These are phyloP conservation scores for Malus sylvestris DNA, from an alignment of 306 rosid species.

Conservation along the genomic window DNA sequence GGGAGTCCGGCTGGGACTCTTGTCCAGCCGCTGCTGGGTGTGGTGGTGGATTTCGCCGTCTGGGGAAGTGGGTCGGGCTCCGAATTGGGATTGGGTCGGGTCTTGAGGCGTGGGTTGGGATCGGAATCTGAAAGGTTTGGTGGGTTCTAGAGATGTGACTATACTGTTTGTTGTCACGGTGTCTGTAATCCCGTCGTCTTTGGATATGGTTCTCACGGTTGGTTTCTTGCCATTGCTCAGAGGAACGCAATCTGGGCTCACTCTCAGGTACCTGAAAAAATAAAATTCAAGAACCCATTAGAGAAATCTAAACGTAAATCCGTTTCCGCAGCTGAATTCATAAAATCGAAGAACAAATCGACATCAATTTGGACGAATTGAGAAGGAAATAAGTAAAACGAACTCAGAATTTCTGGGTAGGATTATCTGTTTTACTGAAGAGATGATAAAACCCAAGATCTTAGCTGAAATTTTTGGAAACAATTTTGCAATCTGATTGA, in stretches of 20 bases:
- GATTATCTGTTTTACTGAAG: not conserved
- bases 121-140: slow-evolving; percentile 40
- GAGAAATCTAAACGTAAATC: not conserved
- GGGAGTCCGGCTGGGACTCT: slow-evolving; percentile 31
- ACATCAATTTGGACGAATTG: not conserved
- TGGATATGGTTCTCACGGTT: slow-evolving; percentile 15
- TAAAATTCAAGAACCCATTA: not conserved
- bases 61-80: slow-evolving; percentile 10
- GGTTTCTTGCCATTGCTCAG: slow-evolving; percentile 33
- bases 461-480: not conserved
- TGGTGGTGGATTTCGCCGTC: slow-evolving; percentile 11
- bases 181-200: not conserved
- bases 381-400: not conserved
- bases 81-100: slow-evolving; percentile 13
- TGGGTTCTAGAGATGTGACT: slow-evolving; percentile 18
- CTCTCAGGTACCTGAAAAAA: slow-evolving; percentile 33
- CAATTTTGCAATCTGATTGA: not conserved
- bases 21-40: slow-evolving; percentile 13
- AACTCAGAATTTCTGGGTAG: not conserved
- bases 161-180: not conserved
- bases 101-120: slow-evolving; percentile 24
- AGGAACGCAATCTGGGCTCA: slow-evolving; percentile 37
- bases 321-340: not conserved
- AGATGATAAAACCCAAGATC: not conserved
- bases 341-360: not conserved